Conservation (phyloP, 1,139 yeast species). For the Protomyces inouyei region DNA sequence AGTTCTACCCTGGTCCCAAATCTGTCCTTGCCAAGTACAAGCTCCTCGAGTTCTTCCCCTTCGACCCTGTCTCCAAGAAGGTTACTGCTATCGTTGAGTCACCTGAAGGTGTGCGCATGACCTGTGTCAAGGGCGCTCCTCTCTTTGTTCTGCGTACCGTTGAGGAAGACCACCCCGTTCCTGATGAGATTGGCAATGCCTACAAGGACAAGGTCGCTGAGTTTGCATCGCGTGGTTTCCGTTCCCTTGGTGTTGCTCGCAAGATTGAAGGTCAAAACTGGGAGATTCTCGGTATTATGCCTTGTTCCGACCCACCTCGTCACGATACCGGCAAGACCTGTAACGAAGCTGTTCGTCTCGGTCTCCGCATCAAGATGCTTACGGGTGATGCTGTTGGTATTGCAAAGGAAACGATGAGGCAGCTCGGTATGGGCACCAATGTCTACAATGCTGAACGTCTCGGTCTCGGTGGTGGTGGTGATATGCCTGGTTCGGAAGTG, state of each 20-base stretch:
- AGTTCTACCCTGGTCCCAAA: constrained; percentile 58
- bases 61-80: constrained; percentile 68
- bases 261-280: constrained; percentile 68
- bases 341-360: constrained; percentile 60
- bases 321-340: constrained; percentile 68
- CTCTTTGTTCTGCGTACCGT: constrained; percentile 65
- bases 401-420: constrained; percentile 68
- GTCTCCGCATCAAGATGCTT: constrained; percentile 65
- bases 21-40: constrained; percentile 60
- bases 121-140: constrained; percentile 71
- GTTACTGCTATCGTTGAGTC: constrained; percentile 66
- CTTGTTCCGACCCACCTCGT: constrained; percentile 72
- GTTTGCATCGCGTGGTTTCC: constrained; percentile 68
- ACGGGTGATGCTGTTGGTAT: constrained; percentile 75
- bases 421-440: constrained; percentile 66
- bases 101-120: constrained; percentile 61
- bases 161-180: constrained; percentile 63
- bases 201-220: constrained; percentile 68
- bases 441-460: constrained; percentile 67
- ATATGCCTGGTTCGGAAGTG: constrained; percentile 67
- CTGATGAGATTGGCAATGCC: constrained; percentile 58
- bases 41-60: constrained; percentile 64
- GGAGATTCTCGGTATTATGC: constrained; percentile 70
- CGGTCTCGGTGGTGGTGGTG: constrained; percentile 69
- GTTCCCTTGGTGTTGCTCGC: constrained; percentile 70